Percentiles rank a stretch among this genome's conserved stretches.
phyloP scores from a whole-genome alignment of 306 rosid genomes.

The Lathyrus tuberosus region DNA sequence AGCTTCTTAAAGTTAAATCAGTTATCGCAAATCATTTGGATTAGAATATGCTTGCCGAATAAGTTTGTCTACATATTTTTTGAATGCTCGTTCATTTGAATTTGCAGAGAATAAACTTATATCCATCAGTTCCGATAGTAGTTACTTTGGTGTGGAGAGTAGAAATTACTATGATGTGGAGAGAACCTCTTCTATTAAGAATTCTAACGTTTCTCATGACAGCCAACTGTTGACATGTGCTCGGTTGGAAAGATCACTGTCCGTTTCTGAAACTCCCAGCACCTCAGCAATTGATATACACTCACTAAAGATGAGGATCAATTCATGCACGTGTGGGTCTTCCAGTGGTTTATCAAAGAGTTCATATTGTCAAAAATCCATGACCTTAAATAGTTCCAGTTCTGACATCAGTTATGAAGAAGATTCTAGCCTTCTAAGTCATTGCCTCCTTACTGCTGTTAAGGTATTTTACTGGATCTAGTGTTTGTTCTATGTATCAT shows the following conservation, averaged over 20 bases:
- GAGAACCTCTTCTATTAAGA: too few relatives aligned
- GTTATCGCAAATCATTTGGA: conserved; percentile 20
- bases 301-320: conserved; percentile 64
- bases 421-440: conserved; percentile 63
- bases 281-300: conserved; percentile 58
- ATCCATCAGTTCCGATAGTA: conserved; percentile 49
- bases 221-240: conserved; percentile 43
- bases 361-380: conserved; percentile 45
- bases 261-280: conserved; percentile 71
- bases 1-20: conserved; percentile 21
- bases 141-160: conserved; percentile 40
- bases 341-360: conserved; percentile 62
- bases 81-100: conserved; percentile 38
- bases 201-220: conserved; percentile 45
- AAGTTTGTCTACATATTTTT: conserved; percentile 29
- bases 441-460: conserved; percentile 83
- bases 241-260: conserved; percentile 47
- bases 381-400: conserved; percentile 50
- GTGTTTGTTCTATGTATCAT: conserved; percentile 31
- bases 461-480: conserved; percentile 54
- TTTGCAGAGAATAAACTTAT: conserved; percentile 49
- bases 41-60: conserved; percentile 23
- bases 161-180: too few relatives aligned
- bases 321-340: conserved; percentile 66
- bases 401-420: conserved; percentile 53